phyloP scores from a whole-genome alignment of 805 yeast genomes.

The Saturnispora quitensis region DNA sequence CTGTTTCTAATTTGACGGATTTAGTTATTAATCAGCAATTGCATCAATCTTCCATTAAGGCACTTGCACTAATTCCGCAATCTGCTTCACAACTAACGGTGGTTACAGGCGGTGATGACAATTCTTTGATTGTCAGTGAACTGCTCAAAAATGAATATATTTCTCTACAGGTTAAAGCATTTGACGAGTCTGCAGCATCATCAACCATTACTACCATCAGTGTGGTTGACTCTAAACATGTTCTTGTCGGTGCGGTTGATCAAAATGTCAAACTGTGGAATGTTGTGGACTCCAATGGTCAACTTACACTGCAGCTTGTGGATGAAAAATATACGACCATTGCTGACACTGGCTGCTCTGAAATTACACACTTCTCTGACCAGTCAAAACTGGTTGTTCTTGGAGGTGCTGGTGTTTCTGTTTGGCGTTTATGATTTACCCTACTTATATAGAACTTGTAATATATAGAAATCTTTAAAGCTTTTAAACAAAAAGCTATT shows the following conservation, averaged over 20 bases:
- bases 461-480: neutral
- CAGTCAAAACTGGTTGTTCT: constrained; percentile 34
- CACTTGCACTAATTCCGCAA: constrained; percentile 30
- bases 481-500: neutral
- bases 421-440: constrained; percentile 14
- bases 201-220: constrained; percentile 72
- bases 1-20: constrained; percentile 9
- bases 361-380: constrained; percentile 24
- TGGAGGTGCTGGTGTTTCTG: constrained; percentile 74
- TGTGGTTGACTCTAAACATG: constrained; percentile 20
- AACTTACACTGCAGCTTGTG: constrained; percentile 24
- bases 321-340: constrained; percentile 61
- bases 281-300: constrained; percentile 11
- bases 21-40: constrained; percentile 38
- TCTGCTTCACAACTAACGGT: constrained; percentile 22
- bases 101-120: constrained; percentile 90
- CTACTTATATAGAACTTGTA: neutral
- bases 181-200: constrained; percentile 59
- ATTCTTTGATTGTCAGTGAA: constrained; percentile 44
- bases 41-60: constrained; percentile 83
- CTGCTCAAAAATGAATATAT: constrained; percentile 20
- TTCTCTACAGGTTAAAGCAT: constrained; percentile 25
- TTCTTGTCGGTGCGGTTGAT: constrained; percentile 72
- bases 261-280: constrained; percentile 68
- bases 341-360: constrained; percentile 84